phyloP scores from a whole-genome alignment of 345 rosid species.

The Lepidium africanum region DNA sequence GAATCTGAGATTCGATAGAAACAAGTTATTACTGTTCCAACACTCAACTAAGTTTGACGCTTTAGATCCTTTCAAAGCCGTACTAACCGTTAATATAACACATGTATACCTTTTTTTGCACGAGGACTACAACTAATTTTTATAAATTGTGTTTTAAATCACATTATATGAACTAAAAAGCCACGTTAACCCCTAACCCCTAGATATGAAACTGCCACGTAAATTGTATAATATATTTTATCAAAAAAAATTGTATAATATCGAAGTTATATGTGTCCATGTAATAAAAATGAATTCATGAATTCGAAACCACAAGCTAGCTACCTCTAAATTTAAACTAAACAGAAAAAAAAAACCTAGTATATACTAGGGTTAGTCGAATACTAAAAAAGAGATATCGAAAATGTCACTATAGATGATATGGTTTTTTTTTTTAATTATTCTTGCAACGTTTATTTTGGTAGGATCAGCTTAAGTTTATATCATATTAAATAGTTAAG shows the following conservation, averaged over 20 bases:
- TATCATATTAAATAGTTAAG: neutral
- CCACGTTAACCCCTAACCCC: constrained; percentile 15
- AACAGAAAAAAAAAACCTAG: too few relatives aligned
- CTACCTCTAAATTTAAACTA: neutral
- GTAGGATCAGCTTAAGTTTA: neutral
- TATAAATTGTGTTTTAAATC: neutral
- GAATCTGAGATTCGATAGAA: neutral
- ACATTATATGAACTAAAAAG: constrained; percentile 1
- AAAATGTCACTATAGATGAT: neutral
- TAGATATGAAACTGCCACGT: neutral
- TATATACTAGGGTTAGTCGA: too few relatives aligned
- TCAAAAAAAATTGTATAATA: neutral
- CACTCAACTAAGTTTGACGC: constrained; percentile 24
- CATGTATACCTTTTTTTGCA: constrained; percentile 19
- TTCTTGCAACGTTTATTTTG: neutral
- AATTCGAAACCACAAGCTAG: neutral
- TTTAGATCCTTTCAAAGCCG: constrained; percentile 7
- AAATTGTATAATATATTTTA: too few relatives aligned
- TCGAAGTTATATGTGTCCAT: neutral
- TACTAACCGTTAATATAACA: constrained; percentile 27
- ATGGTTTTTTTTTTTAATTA: neutral
- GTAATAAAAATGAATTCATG: neutral
- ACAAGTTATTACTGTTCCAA: constrained; percentile 1
- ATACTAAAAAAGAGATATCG: too few relatives aligned
- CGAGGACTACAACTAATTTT: constrained; percentile 6